Base-by-base conservation (phyloP, 768 basidiomycete species). In the Trametes maxima region DNA sequence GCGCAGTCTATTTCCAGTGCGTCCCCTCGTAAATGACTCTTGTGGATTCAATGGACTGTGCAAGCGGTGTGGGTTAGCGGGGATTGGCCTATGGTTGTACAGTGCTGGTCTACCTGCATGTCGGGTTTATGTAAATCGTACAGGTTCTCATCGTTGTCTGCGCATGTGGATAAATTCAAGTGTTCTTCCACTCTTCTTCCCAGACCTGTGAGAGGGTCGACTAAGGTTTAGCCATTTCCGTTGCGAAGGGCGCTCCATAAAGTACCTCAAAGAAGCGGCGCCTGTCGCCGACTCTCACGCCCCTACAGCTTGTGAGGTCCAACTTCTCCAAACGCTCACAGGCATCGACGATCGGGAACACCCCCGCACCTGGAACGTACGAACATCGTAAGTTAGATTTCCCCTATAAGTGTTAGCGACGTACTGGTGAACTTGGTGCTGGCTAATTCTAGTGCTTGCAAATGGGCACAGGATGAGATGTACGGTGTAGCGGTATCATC, bases 241-340 rank as follows among this genome's bases (percentile, higher is more conserved):
- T 37, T 51, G 49, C 3, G n/a, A 21, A 50, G 46, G 33, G 45
- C 43, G 16, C 21, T 22, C 2, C 62, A 73, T 13, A 6, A 16
- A 1, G 16, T 46, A 81, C 88, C 77, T 89, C 85, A 65, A 90
- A 90, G 65, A 90, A 85, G 7, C 80, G 80, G 14, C 89, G 78
- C 24, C 88, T 75, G 62, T 88, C 85, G 0, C 76, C 76, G 5
- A 89, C 78, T 6, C 68, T 76, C 54, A 90, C 78, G 5, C 88
- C 82, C 53, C 88, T 79, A 62, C 88, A 90, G 60, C 86, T 84
- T 3, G 86, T 89, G 46, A 90, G 72, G 67, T 89, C 83, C 14
- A 90, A 68, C n/a, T 75, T 80, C 58, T 76, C 72, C 28, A 90
- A 74, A 28, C 73, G 75, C 2, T 75, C 63, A 64, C 89, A 90